phyloP scores from a whole-genome alignment of 1,139 yeast genomes.

The Yamadazyma dendronema region DNA sequence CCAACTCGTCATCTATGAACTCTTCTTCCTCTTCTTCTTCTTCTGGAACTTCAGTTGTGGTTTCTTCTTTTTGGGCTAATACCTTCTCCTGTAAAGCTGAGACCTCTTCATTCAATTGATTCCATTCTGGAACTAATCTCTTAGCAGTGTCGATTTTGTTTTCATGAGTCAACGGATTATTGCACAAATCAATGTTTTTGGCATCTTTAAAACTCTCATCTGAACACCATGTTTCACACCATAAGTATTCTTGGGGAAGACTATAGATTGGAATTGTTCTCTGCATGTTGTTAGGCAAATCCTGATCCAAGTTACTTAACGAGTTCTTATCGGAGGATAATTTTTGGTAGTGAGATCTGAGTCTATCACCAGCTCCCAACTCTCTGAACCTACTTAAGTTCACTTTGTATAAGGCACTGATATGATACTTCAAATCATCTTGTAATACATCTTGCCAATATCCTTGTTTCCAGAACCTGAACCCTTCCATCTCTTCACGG shows the following conservation, averaged over 20 bases:
- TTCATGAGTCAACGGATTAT: conserved; percentile 78
- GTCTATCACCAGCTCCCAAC: conserved; percentile 69
- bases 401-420: conserved; percentile 81
- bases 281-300: conserved; percentile 85
- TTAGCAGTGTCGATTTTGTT: conserved; percentile 72
- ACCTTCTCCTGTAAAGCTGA: neutral
- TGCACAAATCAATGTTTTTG: conserved; percentile 79
- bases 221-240: conserved; percentile 96
- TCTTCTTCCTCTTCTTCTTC: conserved; percentile 1
- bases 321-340: conserved; percentile 79
- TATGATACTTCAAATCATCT: conserved; percentile 67
- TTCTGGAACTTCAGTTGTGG: neutral
- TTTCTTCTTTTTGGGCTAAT: neutral
- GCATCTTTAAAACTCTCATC: conserved; percentile 60
- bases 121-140: conserved; percentile 80
- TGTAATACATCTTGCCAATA: conserved; percentile 75
- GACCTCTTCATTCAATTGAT: conserved; percentile 44
- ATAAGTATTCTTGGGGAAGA: conserved; percentile 79
- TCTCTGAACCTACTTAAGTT: conserved; percentile 68
- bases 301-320: conserved; percentile 83
- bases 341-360: conserved; percentile 85
- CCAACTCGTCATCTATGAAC: conserved; percentile 1
- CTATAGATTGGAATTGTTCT: conserved; percentile 62
- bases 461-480: conserved; percentile 89
- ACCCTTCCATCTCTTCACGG: conserved; percentile 77